These are phyloP conservation scores for Starmerella cellae DNA, from an alignment of 805 yeast species.

Conservation along the genomic window DNA sequence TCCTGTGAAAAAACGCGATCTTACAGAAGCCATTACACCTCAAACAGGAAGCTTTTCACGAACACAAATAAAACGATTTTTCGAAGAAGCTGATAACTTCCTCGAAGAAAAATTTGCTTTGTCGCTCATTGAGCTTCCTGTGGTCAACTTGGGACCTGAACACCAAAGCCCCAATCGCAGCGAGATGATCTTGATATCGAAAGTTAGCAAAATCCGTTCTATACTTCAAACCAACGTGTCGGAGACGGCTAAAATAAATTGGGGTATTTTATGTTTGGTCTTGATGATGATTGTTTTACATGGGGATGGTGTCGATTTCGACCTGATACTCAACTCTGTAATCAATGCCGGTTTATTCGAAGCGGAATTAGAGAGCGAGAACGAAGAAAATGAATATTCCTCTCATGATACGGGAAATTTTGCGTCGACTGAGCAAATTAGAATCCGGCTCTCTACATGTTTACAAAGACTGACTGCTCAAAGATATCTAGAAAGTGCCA, in stretches of 20 bases:
- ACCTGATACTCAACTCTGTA: neutral
- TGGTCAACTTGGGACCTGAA: neutral
- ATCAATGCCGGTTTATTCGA: neutral
- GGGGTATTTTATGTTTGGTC: constrained; percentile 5
- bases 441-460: neutral
- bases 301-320: neutral
- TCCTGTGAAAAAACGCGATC: constrained; percentile 2
- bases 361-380: no score
- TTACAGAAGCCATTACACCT: neutral
- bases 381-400: no score
- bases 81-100: constrained; percentile 3
- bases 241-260: neutral
- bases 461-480: neutral
- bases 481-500: neutral
- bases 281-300: constrained; percentile 5
- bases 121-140: constrained; percentile 1
- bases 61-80: neutral
- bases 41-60: neutral
- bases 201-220: no score
- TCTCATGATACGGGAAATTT: no score
- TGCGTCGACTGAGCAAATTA: neutral
- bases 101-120: constrained; percentile 3
- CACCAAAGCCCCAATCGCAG: constrained; percentile 1
- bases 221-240: neutral
- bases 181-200: constrained; percentile 5